A percentile compares a stretch with the other conserved stretches of the same genome.
phyloP scores from a whole-genome alignment of 371 early-diverging fungal species.

The Mucor saturninus region DNA sequence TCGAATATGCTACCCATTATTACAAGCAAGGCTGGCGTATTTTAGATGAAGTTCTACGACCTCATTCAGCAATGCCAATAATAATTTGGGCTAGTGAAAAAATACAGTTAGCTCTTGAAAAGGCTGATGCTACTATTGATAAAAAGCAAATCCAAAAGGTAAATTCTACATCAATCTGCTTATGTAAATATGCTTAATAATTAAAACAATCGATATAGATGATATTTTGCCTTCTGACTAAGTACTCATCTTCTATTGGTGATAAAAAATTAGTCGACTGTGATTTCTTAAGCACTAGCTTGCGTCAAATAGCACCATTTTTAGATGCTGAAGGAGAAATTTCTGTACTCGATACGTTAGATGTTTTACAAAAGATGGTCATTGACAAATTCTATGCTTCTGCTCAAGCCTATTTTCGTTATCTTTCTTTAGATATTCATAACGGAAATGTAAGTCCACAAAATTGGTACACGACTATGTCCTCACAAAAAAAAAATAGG shows the following conservation, averaged over 20 bases:
- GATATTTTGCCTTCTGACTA: slow-evolving; percentile 15
- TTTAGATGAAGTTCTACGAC: slow-evolving; percentile 51
- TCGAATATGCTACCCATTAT: slow-evolving; percentile 63
- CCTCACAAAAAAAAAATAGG: neutral
- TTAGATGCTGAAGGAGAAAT: slow-evolving; percentile 8
- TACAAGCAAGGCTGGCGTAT: slow-evolving; percentile 68
- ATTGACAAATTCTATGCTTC: slow-evolving; percentile 35
- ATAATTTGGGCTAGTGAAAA: slow-evolving; percentile 33
- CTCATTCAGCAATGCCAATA: slow-evolving; percentile 27
- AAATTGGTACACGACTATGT: neutral
- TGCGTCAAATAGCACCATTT: slow-evolving; percentile 23
- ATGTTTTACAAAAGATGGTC: slow-evolving; percentile 28
- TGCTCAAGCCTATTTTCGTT: slow-evolving; percentile 41
- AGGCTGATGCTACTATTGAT: neutral
- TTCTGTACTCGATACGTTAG: slow-evolving; percentile 18
- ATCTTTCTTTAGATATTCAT: slow-evolving; percentile 36
- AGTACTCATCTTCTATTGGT: slow-evolving; percentile 22
- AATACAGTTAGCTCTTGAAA: slow-evolving; percentile 3
- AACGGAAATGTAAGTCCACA: slow-evolving; percentile 22
- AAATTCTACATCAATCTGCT: neutral
- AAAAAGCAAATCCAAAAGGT: slow-evolving; percentile 28
- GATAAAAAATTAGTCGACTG: neutral
- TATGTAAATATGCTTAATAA: neutral
- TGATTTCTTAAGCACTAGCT: slow-evolving; percentile 2
- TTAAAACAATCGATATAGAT: slow-evolving; percentile 5